Conservation (phyloP, 163 green algal genomes). For the Chlorella variabilis region DNA sequence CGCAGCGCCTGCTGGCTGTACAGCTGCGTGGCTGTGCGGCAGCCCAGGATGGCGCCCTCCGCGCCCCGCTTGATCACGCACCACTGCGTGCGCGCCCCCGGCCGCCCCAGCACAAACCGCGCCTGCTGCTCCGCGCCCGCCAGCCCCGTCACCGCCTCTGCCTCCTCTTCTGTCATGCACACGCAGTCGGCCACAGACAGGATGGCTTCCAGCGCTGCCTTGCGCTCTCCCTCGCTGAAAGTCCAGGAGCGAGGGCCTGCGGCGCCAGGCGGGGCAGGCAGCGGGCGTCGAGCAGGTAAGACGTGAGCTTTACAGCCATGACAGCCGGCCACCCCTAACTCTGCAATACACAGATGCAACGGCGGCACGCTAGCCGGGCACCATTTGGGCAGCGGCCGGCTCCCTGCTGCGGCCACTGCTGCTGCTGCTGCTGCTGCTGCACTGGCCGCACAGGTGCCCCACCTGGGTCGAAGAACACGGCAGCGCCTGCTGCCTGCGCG, state of each 20-base stretch:
- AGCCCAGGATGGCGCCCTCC: constrained; percentile 80
- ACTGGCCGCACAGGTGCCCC: neutral
- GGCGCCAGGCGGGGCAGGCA: neutral
- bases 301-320: no score
- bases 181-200: constrained; percentile 80
- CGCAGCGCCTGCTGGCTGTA: constrained; percentile 34
- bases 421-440: neutral
- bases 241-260: constrained; percentile 80
- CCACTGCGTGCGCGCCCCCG: constrained; percentile 73
- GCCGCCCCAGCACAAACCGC: constrained; percentile 59
- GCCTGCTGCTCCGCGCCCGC: constrained; percentile 65
- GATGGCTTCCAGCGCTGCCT: constrained; percentile 69
- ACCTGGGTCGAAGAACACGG: constrained; percentile 96
- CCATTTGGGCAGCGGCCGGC: no score
- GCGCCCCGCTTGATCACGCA: constrained; percentile 89
- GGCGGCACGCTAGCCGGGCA: no score
- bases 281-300: no score
- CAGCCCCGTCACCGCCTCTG: constrained; percentile 74
- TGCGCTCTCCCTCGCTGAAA: constrained; percentile 62
- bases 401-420: no score
- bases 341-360: no score
- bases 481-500: constrained; percentile 66
- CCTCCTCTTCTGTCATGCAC: constrained; percentile 92
- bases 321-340: no score
- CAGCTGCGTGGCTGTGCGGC: constrained; percentile 8